phyloP scores from a whole-genome alignment of 1,139 yeast species.

The Diutina mesorugosa region DNA sequence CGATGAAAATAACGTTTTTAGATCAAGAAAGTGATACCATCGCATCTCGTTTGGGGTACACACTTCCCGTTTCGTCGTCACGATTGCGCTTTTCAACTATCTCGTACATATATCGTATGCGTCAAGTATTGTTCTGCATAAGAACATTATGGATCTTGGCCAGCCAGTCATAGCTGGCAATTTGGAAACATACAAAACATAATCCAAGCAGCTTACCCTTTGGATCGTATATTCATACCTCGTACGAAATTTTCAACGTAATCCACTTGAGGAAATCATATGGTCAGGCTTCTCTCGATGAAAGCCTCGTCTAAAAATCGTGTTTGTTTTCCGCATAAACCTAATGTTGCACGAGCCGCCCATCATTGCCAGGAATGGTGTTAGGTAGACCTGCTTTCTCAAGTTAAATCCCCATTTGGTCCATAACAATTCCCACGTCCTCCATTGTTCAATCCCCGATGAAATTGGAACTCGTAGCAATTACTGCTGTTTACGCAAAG shows the following conservation, averaged over 20 bases:
- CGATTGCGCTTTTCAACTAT: neutral
- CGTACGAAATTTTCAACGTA: no score
- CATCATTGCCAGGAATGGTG: neutral
- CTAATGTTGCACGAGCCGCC: neutral
- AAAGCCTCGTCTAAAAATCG: neutral
- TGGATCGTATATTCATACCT: no score
- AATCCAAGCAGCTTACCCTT: no score
- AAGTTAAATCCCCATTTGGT: no score
- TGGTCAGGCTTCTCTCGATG: no score
- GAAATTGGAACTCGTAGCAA: no score
- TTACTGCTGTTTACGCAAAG: no score
- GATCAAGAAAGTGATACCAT: neutral
- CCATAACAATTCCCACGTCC: neutral
- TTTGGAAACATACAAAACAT: no score
- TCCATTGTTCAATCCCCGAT: neutral
- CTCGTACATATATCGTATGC: neutral
- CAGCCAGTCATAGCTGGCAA: no score
- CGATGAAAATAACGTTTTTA: neutral
- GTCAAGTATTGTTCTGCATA: neutral
- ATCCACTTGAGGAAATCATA: no score
- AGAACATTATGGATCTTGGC: neutral
- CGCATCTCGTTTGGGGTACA: no score
- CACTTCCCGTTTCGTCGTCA: neutral
- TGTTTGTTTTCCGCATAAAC: neutral
- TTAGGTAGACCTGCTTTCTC: neutral